Evolutionary conservation across 176 grass and related monocot genomes (phyloP).

Genomic region (Aegilops speltoides): DNA sequence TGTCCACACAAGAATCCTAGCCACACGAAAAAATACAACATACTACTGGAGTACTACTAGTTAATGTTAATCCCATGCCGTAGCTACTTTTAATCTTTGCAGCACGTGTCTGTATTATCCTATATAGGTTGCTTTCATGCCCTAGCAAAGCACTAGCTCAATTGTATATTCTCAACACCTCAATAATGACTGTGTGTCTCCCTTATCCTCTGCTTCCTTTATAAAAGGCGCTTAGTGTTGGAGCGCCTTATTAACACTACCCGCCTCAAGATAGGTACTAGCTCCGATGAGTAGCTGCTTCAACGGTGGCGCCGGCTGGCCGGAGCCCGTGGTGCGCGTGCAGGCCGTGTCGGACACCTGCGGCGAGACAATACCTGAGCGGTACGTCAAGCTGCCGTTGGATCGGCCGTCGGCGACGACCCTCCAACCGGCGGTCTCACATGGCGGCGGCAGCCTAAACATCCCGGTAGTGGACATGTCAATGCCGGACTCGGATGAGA

Average conservation of each 20-base stretch:
- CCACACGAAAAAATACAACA: not conserved
- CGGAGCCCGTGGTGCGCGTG: slow-evolving; percentile 72
- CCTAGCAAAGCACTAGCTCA: slow-evolving; percentile 31
- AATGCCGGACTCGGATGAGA: slow-evolving; percentile 37
- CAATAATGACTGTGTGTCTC: slow-evolving; percentile 40
- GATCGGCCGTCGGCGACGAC: slow-evolving; percentile 40
- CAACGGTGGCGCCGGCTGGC: slow-evolving; percentile 71
- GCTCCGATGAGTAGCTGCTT: slow-evolving; percentile 44
- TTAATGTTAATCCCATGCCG: not conserved
- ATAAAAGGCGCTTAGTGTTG: slow-evolving; percentile 27
- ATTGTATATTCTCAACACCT: slow-evolving; percentile 31
- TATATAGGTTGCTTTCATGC: slow-evolving; percentile 44
- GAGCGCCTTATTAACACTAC: not conserved
- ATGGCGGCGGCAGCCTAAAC: not conserved
- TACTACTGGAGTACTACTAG: not conserved
- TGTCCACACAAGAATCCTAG: not conserved
- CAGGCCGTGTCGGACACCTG: slow-evolving; percentile 66
- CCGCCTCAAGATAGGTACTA: not conserved
- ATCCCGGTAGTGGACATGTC: slow-evolving; percentile 73
- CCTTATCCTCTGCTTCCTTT: slow-evolving; percentile 42
- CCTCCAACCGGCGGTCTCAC: not conserved
- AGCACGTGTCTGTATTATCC: slow-evolving; percentile 41
- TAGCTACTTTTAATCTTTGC: not conserved
- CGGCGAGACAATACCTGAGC: slow-evolving; percentile 48
- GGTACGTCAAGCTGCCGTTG: slow-evolving; percentile 61